phyloP scores from a whole-genome alignment of 768 basidiomycete species.

The Pleurotus ostreatus region DNA sequence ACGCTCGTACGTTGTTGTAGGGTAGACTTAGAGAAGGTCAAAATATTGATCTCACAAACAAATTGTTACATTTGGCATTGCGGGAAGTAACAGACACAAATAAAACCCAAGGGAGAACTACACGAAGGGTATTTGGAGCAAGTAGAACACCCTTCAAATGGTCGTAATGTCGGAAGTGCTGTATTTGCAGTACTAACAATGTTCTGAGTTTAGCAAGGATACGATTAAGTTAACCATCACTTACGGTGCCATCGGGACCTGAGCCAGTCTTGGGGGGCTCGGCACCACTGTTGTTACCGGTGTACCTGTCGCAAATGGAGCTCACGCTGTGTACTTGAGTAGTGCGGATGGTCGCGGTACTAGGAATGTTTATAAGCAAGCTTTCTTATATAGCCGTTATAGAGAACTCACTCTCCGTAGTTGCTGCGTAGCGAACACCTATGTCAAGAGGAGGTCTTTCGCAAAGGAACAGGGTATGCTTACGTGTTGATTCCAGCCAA shows the following conservation, averaged over 20 bases:
- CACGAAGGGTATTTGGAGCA: no score
- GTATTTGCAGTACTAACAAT: slow-evolving; percentile 5
- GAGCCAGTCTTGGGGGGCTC: slow-evolving; percentile 25
- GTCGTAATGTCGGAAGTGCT: neutral
- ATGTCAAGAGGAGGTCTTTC: no score
- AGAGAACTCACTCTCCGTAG: slow-evolving; percentile 28
- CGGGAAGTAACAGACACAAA: no score
- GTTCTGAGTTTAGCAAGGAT: neutral
- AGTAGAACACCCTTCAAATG: neutral
- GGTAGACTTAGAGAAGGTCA: no score
- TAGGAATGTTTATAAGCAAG: slow-evolving; percentile 7
- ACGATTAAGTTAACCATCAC: neutral
- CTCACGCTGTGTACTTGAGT: slow-evolving; percentile 25
- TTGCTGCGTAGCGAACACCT: slow-evolving; percentile 16
- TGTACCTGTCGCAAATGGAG: slow-evolving; percentile 28
- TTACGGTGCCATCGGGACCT: slow-evolving; percentile 28
- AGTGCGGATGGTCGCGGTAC: slow-evolving; percentile 28
- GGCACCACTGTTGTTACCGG: slow-evolving; percentile 25
- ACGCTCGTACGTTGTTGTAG: no score
- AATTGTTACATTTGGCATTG: no score
- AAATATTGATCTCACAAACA: no score
- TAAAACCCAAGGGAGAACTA: no score
- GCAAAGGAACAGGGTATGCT: slow-evolving; percentile 4
- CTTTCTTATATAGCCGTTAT: neutral
- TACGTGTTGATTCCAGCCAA: slow-evolving; percentile 31